Percentiles rank a stretch among this genome's conserved stretches.
phyloP scores from a whole-genome alignment of 441 rosid species.

The Erodium trifolium region DNA sequence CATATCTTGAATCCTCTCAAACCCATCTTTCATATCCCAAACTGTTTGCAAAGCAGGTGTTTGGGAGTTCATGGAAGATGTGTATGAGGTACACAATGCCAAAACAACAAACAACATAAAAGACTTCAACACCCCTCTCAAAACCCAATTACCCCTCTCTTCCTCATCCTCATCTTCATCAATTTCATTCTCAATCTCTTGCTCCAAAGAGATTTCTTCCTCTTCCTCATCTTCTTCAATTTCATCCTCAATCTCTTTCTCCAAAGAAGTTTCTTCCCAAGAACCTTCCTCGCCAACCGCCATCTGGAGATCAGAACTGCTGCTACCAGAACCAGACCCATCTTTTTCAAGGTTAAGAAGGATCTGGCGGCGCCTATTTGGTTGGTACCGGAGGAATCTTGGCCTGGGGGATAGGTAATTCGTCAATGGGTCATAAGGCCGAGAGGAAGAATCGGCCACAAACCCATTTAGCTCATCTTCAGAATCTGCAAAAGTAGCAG shows the following conservation, averaged over 20 bases:
- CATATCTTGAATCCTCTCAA: slow-evolving; percentile 21
- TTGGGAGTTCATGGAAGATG: slow-evolving; percentile 35
- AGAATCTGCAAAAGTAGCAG: neutral
- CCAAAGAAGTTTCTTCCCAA: neutral
- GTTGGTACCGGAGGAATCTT: slow-evolving; percentile 35
- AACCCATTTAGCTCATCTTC: slow-evolving; percentile 15
- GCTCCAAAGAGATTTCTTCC: no score
- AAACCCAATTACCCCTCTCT: slow-evolving; percentile 23
- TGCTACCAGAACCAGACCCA: no score
- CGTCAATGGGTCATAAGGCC: slow-evolving; percentile 25
- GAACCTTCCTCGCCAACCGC: slow-evolving; percentile 16
- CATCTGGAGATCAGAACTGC: neutral
- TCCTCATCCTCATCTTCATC: slow-evolving; percentile 14
- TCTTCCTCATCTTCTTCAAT: no score
- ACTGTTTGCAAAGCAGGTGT: slow-evolving; percentile 19
- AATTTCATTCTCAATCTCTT: no score
- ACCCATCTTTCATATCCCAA: slow-evolving; percentile 20
- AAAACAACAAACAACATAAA: slow-evolving; percentile 23
- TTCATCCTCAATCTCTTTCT: no score
- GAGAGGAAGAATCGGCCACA: slow-evolving; percentile 15
- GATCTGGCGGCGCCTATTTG: slow-evolving; percentile 30
- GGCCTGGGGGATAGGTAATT: slow-evolving; percentile 40
- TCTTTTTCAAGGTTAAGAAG: slow-evolving; percentile 16
- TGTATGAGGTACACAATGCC: slow-evolving; percentile 24
- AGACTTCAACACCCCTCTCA: slow-evolving; percentile 21